Percentiles rank a stretch among this genome's conserved stretches.
Evolutionary conservation across 768 basidiomycete species (phyloP).

Genomic region (Leccinum imitatum): DNA sequence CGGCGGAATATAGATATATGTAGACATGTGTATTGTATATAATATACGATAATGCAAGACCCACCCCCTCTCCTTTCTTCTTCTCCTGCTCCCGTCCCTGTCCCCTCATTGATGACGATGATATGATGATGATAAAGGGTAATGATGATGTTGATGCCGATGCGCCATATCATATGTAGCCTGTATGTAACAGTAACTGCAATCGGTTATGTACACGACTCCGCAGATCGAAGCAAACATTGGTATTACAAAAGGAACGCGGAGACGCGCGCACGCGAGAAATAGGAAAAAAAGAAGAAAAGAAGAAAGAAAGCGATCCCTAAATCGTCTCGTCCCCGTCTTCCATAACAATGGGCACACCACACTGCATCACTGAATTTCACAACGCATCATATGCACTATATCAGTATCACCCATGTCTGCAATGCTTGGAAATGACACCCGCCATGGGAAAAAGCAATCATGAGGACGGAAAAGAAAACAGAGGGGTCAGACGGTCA

Average conservation of each 20-base stretch:
- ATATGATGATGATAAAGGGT: not conserved
- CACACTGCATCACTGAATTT: constrained; percentile 28
- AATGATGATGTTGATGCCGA: not conserved
- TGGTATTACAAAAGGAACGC: not conserved
- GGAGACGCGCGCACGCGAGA: not conserved
- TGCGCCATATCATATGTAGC: not conserved
- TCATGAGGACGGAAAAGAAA: not conserved
- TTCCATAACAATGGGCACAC: constrained; percentile 24
- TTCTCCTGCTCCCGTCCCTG: not conserved
- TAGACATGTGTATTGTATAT: not conserved
- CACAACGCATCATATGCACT: constrained; percentile 2
- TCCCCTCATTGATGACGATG: constrained; percentile 15
- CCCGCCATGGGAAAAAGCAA: not conserved
- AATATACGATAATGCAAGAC: not conserved
- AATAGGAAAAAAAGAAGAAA: not conserved
- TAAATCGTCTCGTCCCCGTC: constrained; percentile 1
- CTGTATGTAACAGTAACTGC: not conserved
- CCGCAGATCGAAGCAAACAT: constrained; percentile 28
- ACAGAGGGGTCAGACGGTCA: not conserved
- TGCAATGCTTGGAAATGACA: constrained; percentile 3
- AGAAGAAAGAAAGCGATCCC: constrained; percentile 1
- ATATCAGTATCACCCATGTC: no score
- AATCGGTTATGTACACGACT: constrained; percentile 13
- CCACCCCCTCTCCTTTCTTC: not conserved
- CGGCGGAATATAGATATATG: not conserved